Percentiles rank a stretch among this genome's conserved stretches.
Evolutionary conservation across 352 stramenopile species (phyloP).

Genomic region (Achlya hypogyna): DNA sequence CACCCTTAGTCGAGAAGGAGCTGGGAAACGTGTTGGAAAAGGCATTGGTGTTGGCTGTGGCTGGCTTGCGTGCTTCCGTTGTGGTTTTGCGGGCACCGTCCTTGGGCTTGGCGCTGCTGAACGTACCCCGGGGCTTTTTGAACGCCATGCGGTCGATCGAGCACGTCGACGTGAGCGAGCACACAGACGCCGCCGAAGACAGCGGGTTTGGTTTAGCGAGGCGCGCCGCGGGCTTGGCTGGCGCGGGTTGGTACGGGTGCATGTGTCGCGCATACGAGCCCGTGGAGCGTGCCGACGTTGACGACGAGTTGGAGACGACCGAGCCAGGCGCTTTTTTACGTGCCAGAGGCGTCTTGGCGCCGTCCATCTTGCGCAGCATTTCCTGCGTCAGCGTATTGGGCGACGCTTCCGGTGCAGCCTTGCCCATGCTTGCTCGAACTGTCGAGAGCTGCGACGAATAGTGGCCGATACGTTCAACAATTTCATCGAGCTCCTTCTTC

Average conservation of each 20-base stretch:
- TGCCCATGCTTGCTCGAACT: not conserved
- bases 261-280: slow-evolving; percentile 48
- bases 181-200: slow-evolving; percentile 42
- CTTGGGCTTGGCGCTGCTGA: not conserved
- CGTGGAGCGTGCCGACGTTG: slow-evolving; percentile 29
- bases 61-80: slow-evolving; percentile 29
- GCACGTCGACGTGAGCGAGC: slow-evolving; percentile 45
- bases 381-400: not conserved
- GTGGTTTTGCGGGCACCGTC: not conserved
- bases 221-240: slow-evolving; percentile 21
- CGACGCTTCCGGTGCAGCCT: not conserved
- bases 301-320: slow-evolving; percentile 11
- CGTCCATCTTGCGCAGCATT: slow-evolving; percentile 2
- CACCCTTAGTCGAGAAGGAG: slow-evolving; percentile 56
- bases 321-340: not conserved
- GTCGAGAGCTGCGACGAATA: slow-evolving; percentile 8
- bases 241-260: slow-evolving; percentile 23
- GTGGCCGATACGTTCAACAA: slow-evolving; percentile 16
- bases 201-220: slow-evolving; percentile 17
- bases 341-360: not conserved
- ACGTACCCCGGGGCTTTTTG: slow-evolving; percentile 1
- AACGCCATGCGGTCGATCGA: slow-evolving; percentile 27
- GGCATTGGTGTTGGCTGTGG: slow-evolving; percentile 60
- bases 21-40: slow-evolving; percentile 30
- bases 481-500: slow-evolving; percentile 19